These are phyloP conservation scores for Pleurotus pulmonarius DNA, from an alignment of 768 basidiomycete species.

Conservation along the genomic window DNA sequence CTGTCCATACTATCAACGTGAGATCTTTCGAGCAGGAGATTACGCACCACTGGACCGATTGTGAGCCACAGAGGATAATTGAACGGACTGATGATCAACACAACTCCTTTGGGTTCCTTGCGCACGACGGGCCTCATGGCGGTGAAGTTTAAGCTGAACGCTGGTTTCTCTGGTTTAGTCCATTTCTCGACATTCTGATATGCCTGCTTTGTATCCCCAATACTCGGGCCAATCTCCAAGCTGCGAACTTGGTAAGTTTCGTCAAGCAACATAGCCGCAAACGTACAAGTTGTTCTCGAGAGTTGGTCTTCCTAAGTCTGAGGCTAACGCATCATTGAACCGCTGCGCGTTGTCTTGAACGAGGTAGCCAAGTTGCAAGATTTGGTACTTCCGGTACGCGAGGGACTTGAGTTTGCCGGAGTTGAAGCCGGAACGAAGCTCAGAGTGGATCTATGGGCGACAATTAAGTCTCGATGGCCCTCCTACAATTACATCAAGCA, in stretches of 20 bases:
- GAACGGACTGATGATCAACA: slow-evolving; percentile 69
- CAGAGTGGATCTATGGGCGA: slow-evolving; percentile 46
- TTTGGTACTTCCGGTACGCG: slow-evolving; percentile 68
- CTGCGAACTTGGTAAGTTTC: slow-evolving; percentile 28
- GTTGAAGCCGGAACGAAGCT: slow-evolving; percentile 54
- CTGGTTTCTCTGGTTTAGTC: slow-evolving; percentile 59
- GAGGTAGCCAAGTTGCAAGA: slow-evolving; percentile 71
- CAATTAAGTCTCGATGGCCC: not conserved
- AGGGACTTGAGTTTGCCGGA: slow-evolving; percentile 66
- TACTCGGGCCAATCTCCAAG: slow-evolving; percentile 53
- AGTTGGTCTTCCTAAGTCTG: slow-evolving; percentile 62
- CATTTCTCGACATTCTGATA: slow-evolving; percentile 70
- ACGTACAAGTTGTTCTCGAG: slow-evolving; percentile 53
- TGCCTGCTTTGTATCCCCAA: slow-evolving; percentile 49
- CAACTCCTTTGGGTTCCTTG: slow-evolving; percentile 76
- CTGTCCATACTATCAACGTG: slow-evolving; percentile 14
- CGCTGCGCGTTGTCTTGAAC: slow-evolving; percentile 66
- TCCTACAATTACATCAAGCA: not conserved
- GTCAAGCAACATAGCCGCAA: not conserved
- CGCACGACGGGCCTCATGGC: slow-evolving; percentile 61
- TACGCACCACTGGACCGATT: slow-evolving; percentile 53
- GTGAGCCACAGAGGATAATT: slow-evolving; percentile 69
- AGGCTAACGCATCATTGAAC: slow-evolving; percentile 53
- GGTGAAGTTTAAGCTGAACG: slow-evolving; percentile 52
- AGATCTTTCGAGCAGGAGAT: not conserved